Percentiles rank a stretch among this genome's conserved stretches.
phyloP scores from a whole-genome alignment of 805 yeast genomes.

The Candida tallmaniae region DNA sequence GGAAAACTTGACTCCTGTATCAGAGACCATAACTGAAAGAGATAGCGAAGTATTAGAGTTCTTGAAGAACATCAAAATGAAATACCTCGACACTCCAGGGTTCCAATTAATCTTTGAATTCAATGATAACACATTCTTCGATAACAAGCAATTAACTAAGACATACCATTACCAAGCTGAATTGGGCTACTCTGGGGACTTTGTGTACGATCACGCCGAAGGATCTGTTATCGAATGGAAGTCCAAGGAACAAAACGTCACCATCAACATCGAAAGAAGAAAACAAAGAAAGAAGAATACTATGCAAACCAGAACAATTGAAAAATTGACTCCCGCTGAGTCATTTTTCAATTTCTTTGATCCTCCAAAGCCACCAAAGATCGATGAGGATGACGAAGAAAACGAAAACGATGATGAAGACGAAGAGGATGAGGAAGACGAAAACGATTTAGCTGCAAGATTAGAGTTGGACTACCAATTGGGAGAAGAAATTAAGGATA shows the following conservation, averaged over 20 bases:
- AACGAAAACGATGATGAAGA: slow-evolving; percentile 41
- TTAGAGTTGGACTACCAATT: slow-evolving; percentile 90
- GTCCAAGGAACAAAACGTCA: slow-evolving; percentile 74
- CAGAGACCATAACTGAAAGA: slow-evolving; percentile 83
- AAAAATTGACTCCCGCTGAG: slow-evolving; percentile 89
- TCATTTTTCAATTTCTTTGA: slow-evolving; percentile 94
- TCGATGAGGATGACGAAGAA: slow-evolving; percentile 42
- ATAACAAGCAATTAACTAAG: slow-evolving; percentile 69
- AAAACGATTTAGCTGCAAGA: slow-evolving; percentile 73
- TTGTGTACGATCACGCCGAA: slow-evolving; percentile 94
- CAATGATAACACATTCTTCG: slow-evolving; percentile 67
- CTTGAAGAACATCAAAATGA: slow-evolving; percentile 68
- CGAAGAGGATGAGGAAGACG: slow-evolving; percentile 49
- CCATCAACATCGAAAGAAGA: slow-evolving; percentile 84
- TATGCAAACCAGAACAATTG: slow-evolving; percentile 93
- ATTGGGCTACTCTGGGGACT: slow-evolving; percentile 91
- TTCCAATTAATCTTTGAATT: slow-evolving; percentile 84
- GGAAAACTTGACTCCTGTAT: slow-evolving; percentile 75
- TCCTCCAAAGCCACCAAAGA: slow-evolving; percentile 76
- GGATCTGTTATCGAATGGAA: slow-evolving; percentile 85
- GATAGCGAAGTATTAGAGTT: slow-evolving; percentile 77
- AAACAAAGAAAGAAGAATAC: slow-evolving; percentile 97
- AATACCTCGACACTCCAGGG: slow-evolving; percentile 82
- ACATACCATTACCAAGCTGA: slow-evolving; percentile 92
- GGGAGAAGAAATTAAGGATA: slow-evolving; percentile 95